Base-by-base conservation (phyloP, 2,329 filamentous ascomycete species). In the Diaporthe citriasiana region DNA sequence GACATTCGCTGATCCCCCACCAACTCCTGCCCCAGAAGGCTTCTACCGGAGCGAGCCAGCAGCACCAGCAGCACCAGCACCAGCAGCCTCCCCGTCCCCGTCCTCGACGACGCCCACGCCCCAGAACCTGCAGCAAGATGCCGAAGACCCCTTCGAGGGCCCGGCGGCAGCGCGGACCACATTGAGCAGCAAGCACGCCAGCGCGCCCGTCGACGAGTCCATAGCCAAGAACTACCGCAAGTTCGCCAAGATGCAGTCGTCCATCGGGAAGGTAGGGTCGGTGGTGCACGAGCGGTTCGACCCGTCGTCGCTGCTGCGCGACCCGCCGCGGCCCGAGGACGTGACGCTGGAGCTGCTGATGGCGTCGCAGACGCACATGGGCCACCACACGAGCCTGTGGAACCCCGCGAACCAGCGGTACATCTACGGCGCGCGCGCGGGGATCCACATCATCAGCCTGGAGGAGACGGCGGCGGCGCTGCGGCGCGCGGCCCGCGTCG, bases 321-420 rank as follows among this genome's bases (percentile, higher is more conserved):
- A 95, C 80, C 95, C 97, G 4, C 95, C 95, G 1, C 85, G 85
- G 51, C 93, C 95, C 33, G 88, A 92, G 81, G 93, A 98, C 80
- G 90, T 98, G 75, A 95, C 95, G 63, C 91, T 99, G 74, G 95
- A 98, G 86, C 89, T 98, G 76, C 90, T 99, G 76, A 92, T 98
- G 87, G 94, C 95, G 59, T 92, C 93, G 42, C 95, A 97, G 85
- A 91, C 91, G 71, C 95, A 98, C 84, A 91, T 98, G 83, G 97
- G 97, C 76, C 97, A 99, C 85, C 90, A 94, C 80, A 96, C 93
- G 0, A 94, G 94, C 76, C 89, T 95, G 66, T 99, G 97, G 97
- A 97, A 99, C 84, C 95, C 97, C 15, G 92, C 91, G 70, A 99
- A 98, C 85, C 93, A 95, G 77, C 91, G 94, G 78, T 98, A 98